Base-by-base conservation (phyloP, 108 stramenopile genomes). In the Skeletonema menzelii region DNA sequence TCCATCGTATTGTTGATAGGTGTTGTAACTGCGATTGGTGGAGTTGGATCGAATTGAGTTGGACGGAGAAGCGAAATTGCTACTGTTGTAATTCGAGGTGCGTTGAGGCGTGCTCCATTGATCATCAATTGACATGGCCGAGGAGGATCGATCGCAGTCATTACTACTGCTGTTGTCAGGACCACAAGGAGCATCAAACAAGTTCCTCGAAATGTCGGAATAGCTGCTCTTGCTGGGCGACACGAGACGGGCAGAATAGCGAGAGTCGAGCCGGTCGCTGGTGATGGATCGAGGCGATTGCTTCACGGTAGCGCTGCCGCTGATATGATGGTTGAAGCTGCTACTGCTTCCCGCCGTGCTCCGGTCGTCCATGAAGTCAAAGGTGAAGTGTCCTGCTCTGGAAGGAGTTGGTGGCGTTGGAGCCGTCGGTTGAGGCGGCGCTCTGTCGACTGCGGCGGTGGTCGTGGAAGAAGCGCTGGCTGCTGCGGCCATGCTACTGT, bases 311-410 rank as follows among this genome's bases (percentile, higher is more conserved):
- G n/a, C n/a, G 34, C 15, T 42, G 17, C 19, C 19, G 19, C 13
- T 6, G 19, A 10, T 24, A 22, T 55, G 31, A 27, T 49, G 27
- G 14, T 31, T 63, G 46, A 7, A 7, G 31, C 7, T 32, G 2
- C 37, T 30, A 10, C 26, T 12, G 6, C 15, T 11, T 1, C 22
- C 27, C 27, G 40, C 17, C 2, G 60, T 53, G 19, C 12, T 42
- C 49, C 19, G 22, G 19, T 73, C 56, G 26, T 73, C 63, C 26
- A 73, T 13, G 42, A 65, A 56, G 34, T 73, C 72, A 58, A 73
- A 73, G 10, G 72, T 73, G 63, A 73, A 73, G 27, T 28, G 34
- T 5, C 11, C 27, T 14, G 13, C 46, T 3, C 56, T 26, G 13
- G 56, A 26, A 8, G 56, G 26, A 22, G 26, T 26, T 12, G 10